These are phyloP conservation scores for Cadophora luteo-olivacea DNA, from an alignment of 2,329 filamentous ascomycete genomes.

Conservation along the genomic window DNA sequence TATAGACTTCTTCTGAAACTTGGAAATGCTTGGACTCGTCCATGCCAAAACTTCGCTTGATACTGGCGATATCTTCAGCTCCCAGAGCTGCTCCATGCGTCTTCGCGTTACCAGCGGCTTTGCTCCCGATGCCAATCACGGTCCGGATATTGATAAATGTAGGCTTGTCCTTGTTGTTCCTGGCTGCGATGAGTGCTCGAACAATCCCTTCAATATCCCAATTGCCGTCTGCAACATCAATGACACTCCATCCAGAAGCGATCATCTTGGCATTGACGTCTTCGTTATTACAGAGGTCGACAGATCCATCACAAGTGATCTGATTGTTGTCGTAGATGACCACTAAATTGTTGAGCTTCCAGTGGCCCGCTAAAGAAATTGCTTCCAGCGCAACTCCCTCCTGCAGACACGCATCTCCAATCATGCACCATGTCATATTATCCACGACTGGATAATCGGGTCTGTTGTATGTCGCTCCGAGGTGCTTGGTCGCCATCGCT, in stretches of 20 bases:
- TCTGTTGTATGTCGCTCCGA: slow-evolving; percentile 54
- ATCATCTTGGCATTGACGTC: slow-evolving; percentile 57
- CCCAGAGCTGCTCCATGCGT: not conserved
- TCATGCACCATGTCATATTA: slow-evolving; percentile 56
- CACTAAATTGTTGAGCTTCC: slow-evolving; percentile 54
- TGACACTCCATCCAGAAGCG: slow-evolving; percentile 55
- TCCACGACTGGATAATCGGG: slow-evolving; percentile 51
- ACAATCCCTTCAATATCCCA: slow-evolving; percentile 52
- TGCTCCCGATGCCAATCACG: slow-evolving; percentile 53
- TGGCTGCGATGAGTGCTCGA: slow-evolving; percentile 49
- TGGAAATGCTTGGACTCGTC: slow-evolving; percentile 47
- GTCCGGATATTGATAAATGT: slow-evolving; percentile 59
- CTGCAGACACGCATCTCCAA: slow-evolving; percentile 56
- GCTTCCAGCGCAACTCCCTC: slow-evolving; percentile 58
- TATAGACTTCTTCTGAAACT: slow-evolving; percentile 53
- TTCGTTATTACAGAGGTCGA: slow-evolving; percentile 54
- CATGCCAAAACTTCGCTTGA: slow-evolving; percentile 50
- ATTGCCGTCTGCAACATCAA: slow-evolving; percentile 54
- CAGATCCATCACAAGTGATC: slow-evolving; percentile 56
- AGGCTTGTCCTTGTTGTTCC: slow-evolving; percentile 50
- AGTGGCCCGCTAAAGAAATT: slow-evolving; percentile 55
- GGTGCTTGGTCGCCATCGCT: slow-evolving; percentile 56
- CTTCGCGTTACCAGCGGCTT: slow-evolving; percentile 20
- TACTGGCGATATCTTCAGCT: slow-evolving; percentile 33
- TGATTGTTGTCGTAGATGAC: slow-evolving; percentile 61